Conservation (phyloP, 306 rosid species). For the Medicago arabica region DNA sequence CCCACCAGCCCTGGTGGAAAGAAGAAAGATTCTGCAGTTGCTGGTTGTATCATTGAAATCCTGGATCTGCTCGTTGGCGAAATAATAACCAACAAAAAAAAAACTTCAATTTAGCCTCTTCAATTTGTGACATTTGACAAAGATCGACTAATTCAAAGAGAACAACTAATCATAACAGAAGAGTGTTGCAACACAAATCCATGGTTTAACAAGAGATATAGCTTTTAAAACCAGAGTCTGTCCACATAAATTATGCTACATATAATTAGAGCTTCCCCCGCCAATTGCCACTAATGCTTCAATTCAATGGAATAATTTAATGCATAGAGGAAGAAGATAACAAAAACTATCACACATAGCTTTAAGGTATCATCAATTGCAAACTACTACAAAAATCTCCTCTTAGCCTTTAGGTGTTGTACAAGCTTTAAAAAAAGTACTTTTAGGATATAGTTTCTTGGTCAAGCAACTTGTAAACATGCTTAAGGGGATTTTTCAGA, state of each 20-base stretch:
- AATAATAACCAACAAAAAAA: conserved; percentile 30
- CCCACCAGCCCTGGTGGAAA: conserved; percentile 98
- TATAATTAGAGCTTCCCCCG: not conserved
- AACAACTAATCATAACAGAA: conserved; percentile 17
- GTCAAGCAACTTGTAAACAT: not conserved
- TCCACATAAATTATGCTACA: not conserved
- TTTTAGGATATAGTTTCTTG: not conserved
- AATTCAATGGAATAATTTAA: conserved; percentile 9
- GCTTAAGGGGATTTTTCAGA: not conserved
- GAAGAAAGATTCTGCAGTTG: conserved; percentile 71
- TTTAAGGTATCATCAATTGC: not conserved
- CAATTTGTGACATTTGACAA: not conserved
- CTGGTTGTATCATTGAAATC: conserved; percentile 76
- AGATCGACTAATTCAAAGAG: conserved; percentile 4
- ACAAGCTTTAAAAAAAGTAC: not conserved
- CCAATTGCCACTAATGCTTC: conserved; percentile 5
- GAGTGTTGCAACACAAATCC: conserved; percentile 8
- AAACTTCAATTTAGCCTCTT: conserved; percentile 17
- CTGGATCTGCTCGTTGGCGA: conserved; percentile 59
- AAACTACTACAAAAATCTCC: not conserved
- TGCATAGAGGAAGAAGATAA: conserved; percentile 7
- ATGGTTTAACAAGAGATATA: not conserved
- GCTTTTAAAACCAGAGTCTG: not conserved
- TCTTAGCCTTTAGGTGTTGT: not conserved
- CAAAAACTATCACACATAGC: not conserved